A percentile compares a stretch with the other conserved stretches of the same genome.
Evolutionary conservation across 768 basidiomycete species (phyloP).

Genomic region (Hortiboletus campestris): DNA sequence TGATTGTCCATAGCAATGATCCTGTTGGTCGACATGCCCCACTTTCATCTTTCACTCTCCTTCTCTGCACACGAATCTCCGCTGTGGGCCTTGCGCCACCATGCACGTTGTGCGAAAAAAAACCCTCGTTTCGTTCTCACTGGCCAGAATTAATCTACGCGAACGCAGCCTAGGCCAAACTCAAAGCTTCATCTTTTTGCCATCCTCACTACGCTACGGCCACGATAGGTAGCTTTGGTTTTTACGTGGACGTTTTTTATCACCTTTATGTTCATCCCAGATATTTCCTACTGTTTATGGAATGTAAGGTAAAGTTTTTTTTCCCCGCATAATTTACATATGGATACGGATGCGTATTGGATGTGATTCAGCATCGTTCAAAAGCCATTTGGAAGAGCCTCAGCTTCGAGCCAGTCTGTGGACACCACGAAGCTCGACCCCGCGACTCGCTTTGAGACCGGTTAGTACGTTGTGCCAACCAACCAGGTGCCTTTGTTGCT

Average conservation of each 20-base stretch:
- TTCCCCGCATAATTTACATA: slow-evolving; percentile 10
- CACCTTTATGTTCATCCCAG: slow-evolving; percentile 21
- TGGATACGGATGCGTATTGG: not conserved
- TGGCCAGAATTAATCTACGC: slow-evolving; percentile 4
- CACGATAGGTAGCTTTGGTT: slow-evolving; percentile 16
- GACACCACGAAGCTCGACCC: not conserved
- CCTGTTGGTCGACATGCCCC: not conserved
- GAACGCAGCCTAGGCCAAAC: not conserved
- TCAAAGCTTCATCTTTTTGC: slow-evolving; percentile 2
- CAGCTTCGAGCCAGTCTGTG: not conserved
- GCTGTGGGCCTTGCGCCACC: slow-evolving; percentile 3
- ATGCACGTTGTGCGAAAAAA: slow-evolving; percentile 5
- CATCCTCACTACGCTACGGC: slow-evolving; percentile 6
- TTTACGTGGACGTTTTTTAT: slow-evolving; percentile 32
- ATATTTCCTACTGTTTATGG: slow-evolving; percentile 17
- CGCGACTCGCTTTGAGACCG: not conserved
- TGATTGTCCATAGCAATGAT: slow-evolving; percentile 7
- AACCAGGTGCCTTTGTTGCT: not conserved
- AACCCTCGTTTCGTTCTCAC: slow-evolving; percentile 3
- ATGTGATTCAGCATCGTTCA: not conserved
- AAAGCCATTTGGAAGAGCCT: not conserved
- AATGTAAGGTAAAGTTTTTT: slow-evolving; percentile 9
- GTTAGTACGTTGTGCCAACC: slow-evolving; percentile 2
- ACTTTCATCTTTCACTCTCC: not conserved
- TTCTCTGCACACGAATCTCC: not conserved